A percentile compares a stretch with the other conserved stretches of the same genome.
Conservation (phyloP, 208 protist species). For the Perkinsela sp. region DNA sequence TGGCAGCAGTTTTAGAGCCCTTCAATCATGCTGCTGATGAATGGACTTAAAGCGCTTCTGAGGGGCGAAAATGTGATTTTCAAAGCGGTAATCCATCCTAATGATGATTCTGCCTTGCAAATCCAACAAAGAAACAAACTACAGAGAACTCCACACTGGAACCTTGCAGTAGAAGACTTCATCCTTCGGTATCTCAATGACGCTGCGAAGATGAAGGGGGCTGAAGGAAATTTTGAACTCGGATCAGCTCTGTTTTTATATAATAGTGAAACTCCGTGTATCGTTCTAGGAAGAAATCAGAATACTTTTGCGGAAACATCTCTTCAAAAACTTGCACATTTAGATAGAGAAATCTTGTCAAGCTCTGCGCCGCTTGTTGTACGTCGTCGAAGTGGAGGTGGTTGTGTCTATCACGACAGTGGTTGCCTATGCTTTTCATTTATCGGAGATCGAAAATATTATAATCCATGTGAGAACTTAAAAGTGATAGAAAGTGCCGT, state of each 20-base stretch:
- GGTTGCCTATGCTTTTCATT: constrained; percentile 51
- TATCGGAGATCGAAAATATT: constrained; percentile 23
- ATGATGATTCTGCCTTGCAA: too few species aligned
- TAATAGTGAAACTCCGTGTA: constrained; percentile 40
- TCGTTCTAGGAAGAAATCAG: constrained; percentile 49
- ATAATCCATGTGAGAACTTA: constrained; percentile 31
- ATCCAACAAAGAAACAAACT: too few species aligned
- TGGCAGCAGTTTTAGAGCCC: too few species aligned
- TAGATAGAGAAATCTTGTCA: too few species aligned
- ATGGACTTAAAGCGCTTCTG: too few species aligned
- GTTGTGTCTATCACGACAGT: constrained; percentile 41
- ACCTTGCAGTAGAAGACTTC: too few species aligned
- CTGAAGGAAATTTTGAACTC: neutral
- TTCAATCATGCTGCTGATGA: too few species aligned
- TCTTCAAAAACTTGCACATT: constrained; percentile 8
- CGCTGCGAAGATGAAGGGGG: too few species aligned
- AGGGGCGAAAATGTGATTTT: too few species aligned
- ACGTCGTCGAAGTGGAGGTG: constrained; percentile 34
- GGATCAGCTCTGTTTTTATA: constrained; percentile 10
- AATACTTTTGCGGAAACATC: constrained; percentile 30
- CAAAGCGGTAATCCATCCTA: too few species aligned
- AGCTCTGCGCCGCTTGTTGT: constrained; percentile 15
- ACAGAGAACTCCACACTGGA: too few species aligned
- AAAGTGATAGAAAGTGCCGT: constrained; percentile 23
- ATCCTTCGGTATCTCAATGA: too few species aligned